phyloP scores from a whole-genome alignment of 108 stramenopile genomes.

The Nitzschia sp. region DNA sequence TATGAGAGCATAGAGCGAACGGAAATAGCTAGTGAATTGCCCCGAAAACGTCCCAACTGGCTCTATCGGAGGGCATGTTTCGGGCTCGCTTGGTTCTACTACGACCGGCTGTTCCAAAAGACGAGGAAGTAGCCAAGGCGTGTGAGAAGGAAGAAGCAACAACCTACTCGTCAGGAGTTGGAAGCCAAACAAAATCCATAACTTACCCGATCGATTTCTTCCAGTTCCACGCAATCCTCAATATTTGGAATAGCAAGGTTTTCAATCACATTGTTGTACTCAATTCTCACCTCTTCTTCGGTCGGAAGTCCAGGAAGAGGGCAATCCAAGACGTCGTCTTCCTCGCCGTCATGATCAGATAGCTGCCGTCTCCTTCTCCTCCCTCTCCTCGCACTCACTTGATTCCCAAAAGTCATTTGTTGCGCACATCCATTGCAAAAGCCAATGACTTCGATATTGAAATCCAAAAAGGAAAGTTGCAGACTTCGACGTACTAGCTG shows the following conservation, averaged over 20 bases:
- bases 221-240: neutral
- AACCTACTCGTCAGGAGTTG: no score
- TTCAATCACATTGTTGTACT: constrained; percentile 1
- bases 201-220: neutral
- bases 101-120: no score
- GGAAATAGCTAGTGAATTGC: neutral
- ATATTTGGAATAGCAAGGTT: neutral
- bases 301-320: neutral
- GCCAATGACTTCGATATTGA: no score
- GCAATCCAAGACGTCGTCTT: no score
- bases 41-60: neutral
- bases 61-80: neutral
- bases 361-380: no score
- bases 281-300: neutral
- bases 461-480: neutral
- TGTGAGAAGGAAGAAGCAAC: no score
- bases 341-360: neutral
- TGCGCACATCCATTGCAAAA: neutral
- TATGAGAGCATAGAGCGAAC: neutral
- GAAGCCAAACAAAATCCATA: no score
- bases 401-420: neutral
- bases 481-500: neutral
- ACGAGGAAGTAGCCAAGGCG: no score
- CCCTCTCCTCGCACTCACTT: neutral
- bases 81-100: neutral